These are phyloP conservation scores for Arachnomyces sp. DNA, from an alignment of 2,329 filamentous ascomycete genomes.

Conservation along the genomic window DNA sequence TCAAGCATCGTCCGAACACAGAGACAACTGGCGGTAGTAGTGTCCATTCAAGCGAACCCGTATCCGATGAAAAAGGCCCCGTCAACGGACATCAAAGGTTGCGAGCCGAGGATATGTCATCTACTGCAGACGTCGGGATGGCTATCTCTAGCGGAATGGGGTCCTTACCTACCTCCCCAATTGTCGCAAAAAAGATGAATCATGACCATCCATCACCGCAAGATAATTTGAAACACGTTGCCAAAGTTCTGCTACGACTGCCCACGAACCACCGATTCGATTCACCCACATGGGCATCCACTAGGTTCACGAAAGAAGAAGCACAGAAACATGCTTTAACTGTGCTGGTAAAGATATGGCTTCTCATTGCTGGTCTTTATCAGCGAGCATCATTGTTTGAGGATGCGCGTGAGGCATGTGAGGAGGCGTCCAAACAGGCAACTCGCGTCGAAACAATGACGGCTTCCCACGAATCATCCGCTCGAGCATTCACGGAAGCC, in stretches of 20 bases:
- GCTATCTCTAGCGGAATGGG: slow-evolving; percentile 12
- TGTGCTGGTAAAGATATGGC: slow-evolving; percentile 71
- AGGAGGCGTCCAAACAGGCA: slow-evolving; percentile 72
- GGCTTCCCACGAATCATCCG: slow-evolving; percentile 52
- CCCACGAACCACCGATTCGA: slow-evolving; percentile 29
- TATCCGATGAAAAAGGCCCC: not conserved
- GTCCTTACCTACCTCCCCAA: slow-evolving; percentile 21
- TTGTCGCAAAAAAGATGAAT: slow-evolving; percentile 31
- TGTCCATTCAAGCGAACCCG: slow-evolving; percentile 1
- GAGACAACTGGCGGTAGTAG: slow-evolving; percentile 18
- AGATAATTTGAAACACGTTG: slow-evolving; percentile 34
- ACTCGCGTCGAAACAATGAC: slow-evolving; percentile 61
- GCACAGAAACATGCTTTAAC: slow-evolving; percentile 48
- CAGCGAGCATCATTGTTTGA: slow-evolving; percentile 69
- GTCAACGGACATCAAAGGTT: slow-evolving; percentile 4
- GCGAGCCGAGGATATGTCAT: slow-evolving; percentile 1
- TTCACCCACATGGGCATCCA: slow-evolving; percentile 34
- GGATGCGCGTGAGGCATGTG: slow-evolving; percentile 69
- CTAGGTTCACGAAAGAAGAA: slow-evolving; percentile 43
- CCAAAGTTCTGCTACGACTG: slow-evolving; percentile 32
- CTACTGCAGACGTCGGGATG: not conserved
- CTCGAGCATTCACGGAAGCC: slow-evolving; percentile 52
- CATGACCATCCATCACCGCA: slow-evolving; percentile 27
- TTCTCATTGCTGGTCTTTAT: slow-evolving; percentile 83
- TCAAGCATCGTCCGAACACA: slow-evolving; percentile 17